Evolutionary conservation across 805 yeast species (phyloP).

Genomic region (Ogataea minuta): DNA sequence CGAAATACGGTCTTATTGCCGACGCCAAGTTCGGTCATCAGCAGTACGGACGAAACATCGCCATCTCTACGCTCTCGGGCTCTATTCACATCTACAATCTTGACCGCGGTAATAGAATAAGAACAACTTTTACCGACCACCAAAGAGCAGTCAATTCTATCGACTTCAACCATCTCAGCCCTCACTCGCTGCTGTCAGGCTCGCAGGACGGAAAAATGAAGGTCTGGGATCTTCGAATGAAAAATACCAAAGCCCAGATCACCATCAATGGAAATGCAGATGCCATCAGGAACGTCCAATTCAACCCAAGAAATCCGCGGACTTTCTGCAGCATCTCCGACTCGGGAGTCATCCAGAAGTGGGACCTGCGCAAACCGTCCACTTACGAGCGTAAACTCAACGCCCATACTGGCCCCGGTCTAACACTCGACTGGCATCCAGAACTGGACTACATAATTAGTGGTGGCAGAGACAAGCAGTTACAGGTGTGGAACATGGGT

Average conservation of each 20-base stretch:
- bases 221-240: constrained; percentile 66
- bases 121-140: constrained; percentile 39
- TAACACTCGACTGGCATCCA: constrained; percentile 87
- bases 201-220: constrained; percentile 80
- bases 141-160: constrained; percentile 46
- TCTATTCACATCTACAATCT: constrained; percentile 38
- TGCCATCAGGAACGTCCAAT: constrained; percentile 57
- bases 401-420: constrained; percentile 90
- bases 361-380: constrained; percentile 74
- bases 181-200: constrained; percentile 52
- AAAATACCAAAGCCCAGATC: constrained; percentile 44
- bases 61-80: constrained; percentile 47
- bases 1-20: constrained; percentile 39
- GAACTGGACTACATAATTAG: constrained; percentile 76
- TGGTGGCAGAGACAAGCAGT: constrained; percentile 88
- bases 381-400: constrained; percentile 68
- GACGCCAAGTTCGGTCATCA: constrained; percentile 45
- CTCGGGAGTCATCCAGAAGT: constrained; percentile 80
- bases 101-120: constrained; percentile 30
- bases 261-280: constrained; percentile 67
- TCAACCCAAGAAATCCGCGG: constrained; percentile 50
- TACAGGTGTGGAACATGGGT: constrained; percentile 71
- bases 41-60: constrained; percentile 38
- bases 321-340: constrained; percentile 81
- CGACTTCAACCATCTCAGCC: constrained; percentile 39